Base-by-base conservation (phyloP, 2,329 filamentous ascomycete genomes). In the Catunica adiposa region DNA sequence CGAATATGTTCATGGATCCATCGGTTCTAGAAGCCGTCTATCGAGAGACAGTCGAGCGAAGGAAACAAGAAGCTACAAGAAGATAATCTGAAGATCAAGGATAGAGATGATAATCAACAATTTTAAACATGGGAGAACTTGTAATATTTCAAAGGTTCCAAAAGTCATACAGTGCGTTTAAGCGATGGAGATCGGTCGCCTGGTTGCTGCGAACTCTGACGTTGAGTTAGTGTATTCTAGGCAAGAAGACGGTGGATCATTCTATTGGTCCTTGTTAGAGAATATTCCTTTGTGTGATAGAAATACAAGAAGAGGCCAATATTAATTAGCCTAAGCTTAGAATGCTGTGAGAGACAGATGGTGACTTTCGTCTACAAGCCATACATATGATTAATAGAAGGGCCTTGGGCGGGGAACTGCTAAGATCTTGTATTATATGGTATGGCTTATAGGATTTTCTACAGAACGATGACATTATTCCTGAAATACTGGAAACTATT, bases 1-100 rank as follows among this genome's bases (percentile, higher is more conserved):
- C 65, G 7, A 67, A 69, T 55, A 68, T 68, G 3, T 69, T 70
- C 44, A 60, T 70, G 6, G 64, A 70, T 40, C 66, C 65, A 8
- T 59, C 61, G 20, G 60, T 59, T 3, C 38, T 65, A n/a, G 40
- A 57, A 47, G 58, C 62, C 9, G 14, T 23, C 31, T 9, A 51
- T 8, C 38, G 44, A 9, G n/a, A 44, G 23, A 9, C 40, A 22
- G 5, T 14, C 14, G 2, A 22, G 5, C 51, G 22, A 40, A 29
- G 20, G 31, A 11, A 29, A 47, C 14, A 34, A 37, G 25, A 37
- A 17, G 37, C 20, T 23, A 34, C 29, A n/a, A 25, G 14, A 46
- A 17, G 6, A 20, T 4, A 22, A 5, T 8, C 8, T n/a, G 26
- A 44, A 46, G 53, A 46, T 25, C 20, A 44, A 44, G 20, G 11